Evolutionary conservation across 257 asterid genomes (phyloP), one percentile per base, ranked within the genome.

Genomic region (Primulina eburnea): DNA sequence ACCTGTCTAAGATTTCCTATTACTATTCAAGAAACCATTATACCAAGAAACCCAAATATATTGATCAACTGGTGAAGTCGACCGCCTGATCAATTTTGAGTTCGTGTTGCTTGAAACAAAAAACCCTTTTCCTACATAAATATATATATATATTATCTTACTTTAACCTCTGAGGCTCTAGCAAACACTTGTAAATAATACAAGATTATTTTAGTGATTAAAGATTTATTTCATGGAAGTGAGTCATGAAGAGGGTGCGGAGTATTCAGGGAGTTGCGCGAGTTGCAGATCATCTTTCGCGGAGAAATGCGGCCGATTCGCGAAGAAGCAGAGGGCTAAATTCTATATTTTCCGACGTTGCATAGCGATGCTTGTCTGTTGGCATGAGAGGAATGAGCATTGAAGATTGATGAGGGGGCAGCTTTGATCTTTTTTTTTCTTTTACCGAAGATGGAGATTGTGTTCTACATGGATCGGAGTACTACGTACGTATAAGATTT

Each of bases 291-390:
- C 90, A 63, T 85, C 90, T 3, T 73, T 84, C 29, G 68, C 82
- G 21, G 80, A 86, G 75, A 88, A 86, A 61, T 88, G 92, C 87
- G 68, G 76, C 53, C 78, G 68, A 8, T 32, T 80, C 68, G 88
- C 90, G 5, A 90, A 90, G 74, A 80, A 83, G 66, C 87, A 88
- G 76, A 75, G 89, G 26, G 83, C 97, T 3, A 90, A 90, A 77
- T 84, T 90, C 71, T 90, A 86, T 79, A 88, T 90, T 75, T 71
- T 90, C 53, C 80, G 97, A 52, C 90, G 97, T 8, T 90, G 97
- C 79, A 82, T 90, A 57, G 88, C 84, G 32, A 86, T 90, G 91
- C 93, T 90, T 28, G 77, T 88, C 16, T 90, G 97, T 78, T 90
- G 95, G 97, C 91, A 74, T 38, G 95, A 90, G 73, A 78, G 80